These are phyloP conservation scores for Aaosphaeria pasadenensis DNA, from an alignment of 2,329 filamentous ascomycete species.

Conservation along the genomic window DNA sequence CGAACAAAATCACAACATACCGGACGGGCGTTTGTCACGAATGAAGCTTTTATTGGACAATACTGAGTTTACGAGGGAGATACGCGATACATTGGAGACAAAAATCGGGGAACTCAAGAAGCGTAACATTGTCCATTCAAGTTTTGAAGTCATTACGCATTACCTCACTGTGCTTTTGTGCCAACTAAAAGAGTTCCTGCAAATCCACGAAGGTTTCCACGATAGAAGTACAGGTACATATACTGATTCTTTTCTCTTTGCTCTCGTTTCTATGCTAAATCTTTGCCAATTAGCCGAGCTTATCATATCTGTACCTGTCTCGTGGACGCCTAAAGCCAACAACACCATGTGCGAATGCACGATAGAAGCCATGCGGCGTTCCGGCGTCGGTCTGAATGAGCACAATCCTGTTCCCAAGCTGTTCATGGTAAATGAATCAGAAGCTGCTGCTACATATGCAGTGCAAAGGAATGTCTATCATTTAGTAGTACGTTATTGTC, in stretches of 20 bases:
- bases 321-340: background rate
- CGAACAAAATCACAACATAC: too few relatives aligned
- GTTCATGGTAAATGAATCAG: constrained; percentile 16
- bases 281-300: background rate
- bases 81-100: too few relatives aligned
- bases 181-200: background rate
- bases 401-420: constrained; percentile 1
- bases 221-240: background rate
- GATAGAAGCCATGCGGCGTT: background rate
- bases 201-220: background rate
- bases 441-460: constrained; percentile 12
- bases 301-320: background rate
- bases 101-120: background rate
- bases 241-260: background rate
- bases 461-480: background rate
- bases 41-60: constrained; percentile 9
- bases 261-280: background rate
- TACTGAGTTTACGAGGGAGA: background rate
- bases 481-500: too few relatives aligned
- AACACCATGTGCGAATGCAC: background rate
- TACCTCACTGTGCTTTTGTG: background rate
- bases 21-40: background rate
- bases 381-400: background rate
- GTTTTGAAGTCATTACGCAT: background rate
- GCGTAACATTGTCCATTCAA: background rate